These are phyloP conservation scores for Ophiostoma pallidulum DNA, from an alignment of 2,329 filamentous ascomycete genomes.

Conservation along the genomic window DNA sequence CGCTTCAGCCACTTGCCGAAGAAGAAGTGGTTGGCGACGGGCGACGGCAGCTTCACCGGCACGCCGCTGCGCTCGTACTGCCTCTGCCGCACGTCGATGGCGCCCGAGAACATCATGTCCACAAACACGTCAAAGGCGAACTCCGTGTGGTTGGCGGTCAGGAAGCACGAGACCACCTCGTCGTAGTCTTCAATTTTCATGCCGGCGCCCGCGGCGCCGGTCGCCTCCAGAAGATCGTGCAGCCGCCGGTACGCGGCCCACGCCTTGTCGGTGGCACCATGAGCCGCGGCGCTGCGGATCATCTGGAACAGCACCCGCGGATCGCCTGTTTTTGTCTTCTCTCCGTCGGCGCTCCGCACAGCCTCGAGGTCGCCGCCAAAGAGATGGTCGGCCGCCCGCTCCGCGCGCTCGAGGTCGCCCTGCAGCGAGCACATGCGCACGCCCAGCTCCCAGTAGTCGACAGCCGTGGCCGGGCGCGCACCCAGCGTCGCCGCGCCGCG, in stretches of 20 bases:
- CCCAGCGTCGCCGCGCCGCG: constrained; percentile 45
- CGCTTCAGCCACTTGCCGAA: constrained; percentile 84
- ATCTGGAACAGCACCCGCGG: constrained; percentile 14
- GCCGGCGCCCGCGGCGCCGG: constrained; percentile 13
- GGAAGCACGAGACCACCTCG: constrained; percentile 58
- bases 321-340: background rate
- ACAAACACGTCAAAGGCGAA: constrained; percentile 69
- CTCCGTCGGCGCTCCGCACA: background rate
- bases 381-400: constrained; percentile 40
- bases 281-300: constrained; percentile 13
- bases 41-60: constrained; percentile 31
- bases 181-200: constrained; percentile 72
- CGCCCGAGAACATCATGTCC: constrained; percentile 72
- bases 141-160: constrained; percentile 54
- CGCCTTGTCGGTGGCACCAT: constrained; percentile 42
- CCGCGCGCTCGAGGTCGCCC: constrained; percentile 50
- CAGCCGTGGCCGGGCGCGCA: constrained; percentile 35
- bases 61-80: constrained; percentile 14
- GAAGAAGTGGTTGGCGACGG: constrained; percentile 65
- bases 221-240: constrained; percentile 46
- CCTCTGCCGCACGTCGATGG: constrained; percentile 37
- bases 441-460: constrained; percentile 55
- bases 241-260: constrained; percentile 60
- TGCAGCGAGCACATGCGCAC: constrained; percentile 52
- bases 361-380: constrained; percentile 30